Conservation (phyloP, 345 rosid genomes). For the Corymbia maculata region DNA sequence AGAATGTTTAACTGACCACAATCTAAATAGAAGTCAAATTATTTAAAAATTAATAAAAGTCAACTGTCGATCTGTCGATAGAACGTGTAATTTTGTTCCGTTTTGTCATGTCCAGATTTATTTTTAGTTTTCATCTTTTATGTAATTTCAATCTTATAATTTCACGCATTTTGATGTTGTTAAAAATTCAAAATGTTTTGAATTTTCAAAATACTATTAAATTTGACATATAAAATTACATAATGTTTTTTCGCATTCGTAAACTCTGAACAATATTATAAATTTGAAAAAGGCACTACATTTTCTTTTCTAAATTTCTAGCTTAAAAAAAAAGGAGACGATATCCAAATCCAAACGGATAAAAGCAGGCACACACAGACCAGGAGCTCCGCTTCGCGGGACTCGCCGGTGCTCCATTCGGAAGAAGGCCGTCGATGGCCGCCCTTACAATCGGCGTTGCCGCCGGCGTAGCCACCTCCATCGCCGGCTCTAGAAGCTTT, state of each 20-base stretch:
- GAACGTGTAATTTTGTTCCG: not conserved
- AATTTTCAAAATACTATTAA: not conserved
- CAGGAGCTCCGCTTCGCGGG: not conserved
- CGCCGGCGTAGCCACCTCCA: conserved; percentile 3
- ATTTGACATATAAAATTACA: not conserved
- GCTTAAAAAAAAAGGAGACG: not conserved
- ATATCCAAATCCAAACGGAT: not conserved
- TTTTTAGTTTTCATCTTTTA: not conserved
- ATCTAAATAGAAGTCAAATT: not conserved
- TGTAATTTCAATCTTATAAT: not conserved
- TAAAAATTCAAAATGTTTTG: not conserved
- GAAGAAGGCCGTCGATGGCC: conserved; percentile 29
- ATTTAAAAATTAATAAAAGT: not conserved
- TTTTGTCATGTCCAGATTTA: not conserved
- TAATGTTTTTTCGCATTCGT: too few relatives aligned
- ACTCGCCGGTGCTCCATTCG: not conserved
- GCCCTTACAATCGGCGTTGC: conserved; percentile 43
- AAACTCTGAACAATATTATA: too few relatives aligned
- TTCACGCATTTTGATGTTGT: not conserved
- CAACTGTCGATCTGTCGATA: not conserved
- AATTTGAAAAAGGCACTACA: not conserved
- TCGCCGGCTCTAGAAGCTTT: conserved; percentile 10
- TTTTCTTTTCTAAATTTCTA: not conserved
- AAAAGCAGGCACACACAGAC: not conserved
- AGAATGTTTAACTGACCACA: not conserved